Evolutionary conservation across 305 asterid species (phyloP).

Genomic region (Fraxinus floribunda): DNA sequence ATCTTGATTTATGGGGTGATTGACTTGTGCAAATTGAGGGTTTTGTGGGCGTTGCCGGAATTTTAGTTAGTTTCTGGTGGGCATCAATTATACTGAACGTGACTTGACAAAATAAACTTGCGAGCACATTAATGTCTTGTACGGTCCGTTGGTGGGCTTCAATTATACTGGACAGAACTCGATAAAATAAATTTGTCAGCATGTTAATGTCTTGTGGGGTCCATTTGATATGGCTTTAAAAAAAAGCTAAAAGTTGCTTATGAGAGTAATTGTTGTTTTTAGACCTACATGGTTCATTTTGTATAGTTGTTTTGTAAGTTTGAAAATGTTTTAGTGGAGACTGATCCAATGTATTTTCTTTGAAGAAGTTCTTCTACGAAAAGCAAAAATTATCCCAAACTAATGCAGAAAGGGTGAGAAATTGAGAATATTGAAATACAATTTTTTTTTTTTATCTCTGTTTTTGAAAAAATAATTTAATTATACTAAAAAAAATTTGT

Average conservation of each 20-base stretch:
- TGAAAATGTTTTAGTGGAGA: background rate
- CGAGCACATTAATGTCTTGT: background rate
- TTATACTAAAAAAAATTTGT: constrained; percentile 15
- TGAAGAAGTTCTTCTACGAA: background rate
- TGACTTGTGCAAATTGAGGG: background rate
- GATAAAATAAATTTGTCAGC: background rate
- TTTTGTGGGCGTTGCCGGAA: background rate
- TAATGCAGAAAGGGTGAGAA: constrained; percentile 37
- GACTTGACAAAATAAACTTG: background rate
- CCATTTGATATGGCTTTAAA: background rate
- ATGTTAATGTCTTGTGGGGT: background rate
- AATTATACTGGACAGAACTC: background rate
- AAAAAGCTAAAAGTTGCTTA: background rate
- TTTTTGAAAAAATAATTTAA: too few relatives aligned
- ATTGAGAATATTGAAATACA: background rate
- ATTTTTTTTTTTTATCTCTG: background rate
- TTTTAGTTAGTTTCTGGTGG: background rate
- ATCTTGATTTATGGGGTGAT: background rate
- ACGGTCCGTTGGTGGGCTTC: background rate
- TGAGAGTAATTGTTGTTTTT: background rate
- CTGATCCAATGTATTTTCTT: background rate
- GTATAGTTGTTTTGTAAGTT: background rate
- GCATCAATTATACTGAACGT: background rate
- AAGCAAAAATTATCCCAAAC: background rate
- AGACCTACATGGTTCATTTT: background rate